phyloP scores from a whole-genome alignment of 2,329 filamentous ascomycete species.

The Epichloe festucae region DNA sequence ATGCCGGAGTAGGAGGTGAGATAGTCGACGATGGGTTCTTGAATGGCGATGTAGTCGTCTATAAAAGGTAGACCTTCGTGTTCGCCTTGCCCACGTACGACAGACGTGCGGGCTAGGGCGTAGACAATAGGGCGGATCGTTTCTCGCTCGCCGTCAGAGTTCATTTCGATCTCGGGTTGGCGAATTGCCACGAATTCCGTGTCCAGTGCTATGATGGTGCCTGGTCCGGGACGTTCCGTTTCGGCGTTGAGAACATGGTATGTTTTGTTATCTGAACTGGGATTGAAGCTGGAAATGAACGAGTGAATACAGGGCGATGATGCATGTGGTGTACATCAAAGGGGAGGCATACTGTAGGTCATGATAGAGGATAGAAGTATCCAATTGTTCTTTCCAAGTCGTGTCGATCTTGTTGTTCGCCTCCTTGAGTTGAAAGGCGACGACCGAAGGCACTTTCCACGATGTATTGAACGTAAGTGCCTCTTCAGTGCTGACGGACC shows the following conservation, averaged over 20 bases:
- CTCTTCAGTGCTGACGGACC: conserved; percentile 65
- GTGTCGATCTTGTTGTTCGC: conserved; percentile 73
- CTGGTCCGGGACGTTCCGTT: conserved; percentile 53
- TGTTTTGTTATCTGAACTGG: conserved; percentile 28
- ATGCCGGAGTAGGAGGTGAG: conserved; percentile 92
- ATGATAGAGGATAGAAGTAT: conserved; percentile 72
- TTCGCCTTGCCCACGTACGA: conserved; percentile 67
- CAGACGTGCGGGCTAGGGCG: conserved; percentile 84
- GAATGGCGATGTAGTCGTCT: conserved; percentile 90
- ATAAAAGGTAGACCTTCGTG: conserved; percentile 80
- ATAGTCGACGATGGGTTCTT: conserved; percentile 88
- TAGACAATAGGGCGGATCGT: conserved; percentile 85
- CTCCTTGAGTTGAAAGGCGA: conserved; percentile 74
- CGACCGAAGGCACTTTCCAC: conserved; percentile 86
- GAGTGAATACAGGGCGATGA: conserved; percentile 7
- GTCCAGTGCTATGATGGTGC: conserved; percentile 76
- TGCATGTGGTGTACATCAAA: neutral
- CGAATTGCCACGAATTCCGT: conserved; percentile 93
- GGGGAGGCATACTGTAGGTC: conserved; percentile 39
- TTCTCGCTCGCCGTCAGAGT: conserved; percentile 82
- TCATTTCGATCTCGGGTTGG: conserved; percentile 90
- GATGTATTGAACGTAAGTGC: conserved; percentile 77
- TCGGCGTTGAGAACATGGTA: conserved; percentile 45
- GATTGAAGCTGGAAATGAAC: conserved; percentile 22
- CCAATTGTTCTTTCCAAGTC: conserved; percentile 72